Evolutionary conservation across 2,329 filamentous ascomycete species (phyloP).

Genomic region (Aspergillus phoenicis): DNA sequence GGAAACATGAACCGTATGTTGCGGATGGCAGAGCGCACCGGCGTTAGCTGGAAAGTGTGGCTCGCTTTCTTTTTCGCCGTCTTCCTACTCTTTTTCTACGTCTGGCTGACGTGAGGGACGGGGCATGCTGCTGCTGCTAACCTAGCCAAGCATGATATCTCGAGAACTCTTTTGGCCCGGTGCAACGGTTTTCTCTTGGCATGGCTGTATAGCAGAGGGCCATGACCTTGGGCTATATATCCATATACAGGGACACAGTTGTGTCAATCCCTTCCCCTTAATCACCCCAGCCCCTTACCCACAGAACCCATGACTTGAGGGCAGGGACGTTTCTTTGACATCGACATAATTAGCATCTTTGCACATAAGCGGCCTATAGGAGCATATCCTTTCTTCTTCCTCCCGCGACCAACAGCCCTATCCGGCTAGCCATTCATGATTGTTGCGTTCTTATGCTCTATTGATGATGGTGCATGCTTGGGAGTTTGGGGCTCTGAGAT

Average conservation of each 20-base stretch:
- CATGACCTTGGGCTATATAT: neutral
- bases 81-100: slow-evolving; percentile 81
- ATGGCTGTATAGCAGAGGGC: neutral
- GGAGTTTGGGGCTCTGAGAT: slow-evolving; percentile 5
- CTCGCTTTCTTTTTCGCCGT: slow-evolving; percentile 84
- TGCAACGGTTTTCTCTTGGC: neutral
- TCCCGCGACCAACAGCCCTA: neutral
- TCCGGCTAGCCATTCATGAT: neutral
- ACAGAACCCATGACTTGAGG: neutral
- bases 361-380: neutral
- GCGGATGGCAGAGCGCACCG: slow-evolving; percentile 89
- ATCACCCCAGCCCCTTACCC: neutral
- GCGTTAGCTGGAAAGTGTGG: slow-evolving; percentile 97
- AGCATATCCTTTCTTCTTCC: neutral
- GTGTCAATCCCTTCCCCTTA: neutral
- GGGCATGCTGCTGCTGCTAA: neutral
- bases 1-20: slow-evolving; percentile 98
- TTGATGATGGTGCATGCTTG: slow-evolving; percentile 13
- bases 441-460: neutral
- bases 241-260: neutral
- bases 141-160: neutral
- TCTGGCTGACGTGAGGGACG: slow-evolving; percentile 75
- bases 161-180: neutral
- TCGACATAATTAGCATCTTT: neutral
- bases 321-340: neutral